A percentile compares a stretch with the other conserved stretches of the same genome.
Conservation (phyloP, 2,329 filamentous ascomycete species). For the Cadophora sp. region DNA sequence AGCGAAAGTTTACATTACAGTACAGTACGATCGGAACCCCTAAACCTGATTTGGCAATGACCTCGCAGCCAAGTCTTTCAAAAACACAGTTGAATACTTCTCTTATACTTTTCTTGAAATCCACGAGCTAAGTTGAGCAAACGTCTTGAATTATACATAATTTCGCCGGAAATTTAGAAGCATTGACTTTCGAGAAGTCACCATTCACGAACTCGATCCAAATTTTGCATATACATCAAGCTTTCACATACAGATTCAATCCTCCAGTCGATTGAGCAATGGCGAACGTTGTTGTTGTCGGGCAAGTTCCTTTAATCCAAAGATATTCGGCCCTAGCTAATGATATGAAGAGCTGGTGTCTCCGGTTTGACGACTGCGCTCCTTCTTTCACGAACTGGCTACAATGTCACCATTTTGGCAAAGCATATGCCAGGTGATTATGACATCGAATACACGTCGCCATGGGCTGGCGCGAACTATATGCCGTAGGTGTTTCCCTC, state of each 20-base stretch:
- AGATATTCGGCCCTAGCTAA: neutral
- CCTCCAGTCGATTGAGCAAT: slow-evolving; percentile 23
- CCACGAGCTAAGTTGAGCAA: neutral
- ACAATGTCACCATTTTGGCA: slow-evolving; percentile 73
- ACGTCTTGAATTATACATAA: neutral
- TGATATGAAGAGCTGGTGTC: slow-evolving; percentile 63
- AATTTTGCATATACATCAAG: neutral
- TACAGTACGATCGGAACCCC: neutral
- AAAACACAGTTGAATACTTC: neutral
- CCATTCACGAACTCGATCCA: neutral
- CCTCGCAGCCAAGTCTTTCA: neutral
- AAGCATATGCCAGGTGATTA: slow-evolving; percentile 96
- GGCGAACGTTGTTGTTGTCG: slow-evolving; percentile 49
- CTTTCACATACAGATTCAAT: neutral
- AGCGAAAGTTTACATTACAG: neutral
- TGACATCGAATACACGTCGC: slow-evolving; percentile 87
- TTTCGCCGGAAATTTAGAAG: neutral
- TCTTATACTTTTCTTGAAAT: neutral
- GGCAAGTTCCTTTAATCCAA: slow-evolving; percentile 38
- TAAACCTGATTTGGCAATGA: neutral
- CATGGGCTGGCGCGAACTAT: slow-evolving; percentile 86
- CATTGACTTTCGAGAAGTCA: no score
- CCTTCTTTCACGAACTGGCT: slow-evolving; percentile 62
- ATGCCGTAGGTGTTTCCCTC: slow-evolving; percentile 59
- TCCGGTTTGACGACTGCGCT: slow-evolving; percentile 70